Conservation (phyloP, 2,329 filamentous ascomycete species). For the Colletotrichum tropicicola region DNA sequence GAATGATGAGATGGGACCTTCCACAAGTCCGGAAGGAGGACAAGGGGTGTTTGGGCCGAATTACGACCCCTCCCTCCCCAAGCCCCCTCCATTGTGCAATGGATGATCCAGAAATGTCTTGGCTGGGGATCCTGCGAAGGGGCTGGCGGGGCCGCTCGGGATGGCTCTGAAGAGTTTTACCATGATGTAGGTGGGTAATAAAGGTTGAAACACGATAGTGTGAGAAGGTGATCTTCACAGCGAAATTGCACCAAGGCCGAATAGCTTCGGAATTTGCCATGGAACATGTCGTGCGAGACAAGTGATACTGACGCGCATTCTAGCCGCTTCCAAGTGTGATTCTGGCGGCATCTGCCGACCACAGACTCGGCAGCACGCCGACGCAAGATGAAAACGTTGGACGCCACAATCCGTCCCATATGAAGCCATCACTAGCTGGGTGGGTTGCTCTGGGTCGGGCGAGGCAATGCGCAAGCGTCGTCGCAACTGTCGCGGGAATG, state of each 20-base stretch:
- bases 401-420: slow-evolving; percentile 8
- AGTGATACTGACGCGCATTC: slow-evolving; percentile 16
- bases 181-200: slow-evolving; percentile 9
- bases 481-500: slow-evolving; percentile 4
- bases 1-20: slow-evolving; percentile 15
- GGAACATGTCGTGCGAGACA: not conserved
- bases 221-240: slow-evolving; percentile 1
- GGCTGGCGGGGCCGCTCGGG: slow-evolving; percentile 3
- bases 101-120: slow-evolving; percentile 3
- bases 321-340: slow-evolving; percentile 13
- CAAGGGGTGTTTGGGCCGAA: slow-evolving; percentile 14
- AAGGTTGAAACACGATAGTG: slow-evolving; percentile 21
- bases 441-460: not conserved
- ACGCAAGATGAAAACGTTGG: slow-evolving; percentile 12
- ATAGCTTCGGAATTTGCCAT: not conserved
- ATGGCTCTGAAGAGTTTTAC: slow-evolving; percentile 18
- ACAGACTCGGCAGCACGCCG: not conserved
- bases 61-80: slow-evolving; percentile 3
- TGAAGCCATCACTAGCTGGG: slow-evolving; percentile 2
- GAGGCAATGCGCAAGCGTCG: slow-evolving; percentile 12
- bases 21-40: not conserved
- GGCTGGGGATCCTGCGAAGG: not conserved
- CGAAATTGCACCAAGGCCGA: not conserved
- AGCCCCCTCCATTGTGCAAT: slow-evolving; percentile 4
- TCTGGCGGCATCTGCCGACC: slow-evolving; percentile 14